Evolutionary conservation across 768 basidiomycete species (phyloP), one percentile per base, ranked within the genome.

Genomic region (Wakefieldia striispora): DNA sequence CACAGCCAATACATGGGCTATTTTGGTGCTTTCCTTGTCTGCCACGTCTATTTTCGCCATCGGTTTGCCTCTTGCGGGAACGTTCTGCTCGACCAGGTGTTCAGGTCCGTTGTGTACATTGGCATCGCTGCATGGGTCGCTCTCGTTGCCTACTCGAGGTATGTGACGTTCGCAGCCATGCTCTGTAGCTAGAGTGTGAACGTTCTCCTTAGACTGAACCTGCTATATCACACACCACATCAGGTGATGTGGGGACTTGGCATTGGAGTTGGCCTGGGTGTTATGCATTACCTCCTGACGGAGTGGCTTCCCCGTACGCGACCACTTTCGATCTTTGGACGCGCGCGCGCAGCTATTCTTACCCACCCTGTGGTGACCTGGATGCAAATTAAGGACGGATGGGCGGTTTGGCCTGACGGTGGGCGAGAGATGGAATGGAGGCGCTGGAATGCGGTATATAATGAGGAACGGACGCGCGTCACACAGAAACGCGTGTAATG

Each of bases 1-100:
- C 91, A 93, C 61, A 89, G 88, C 66, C 91, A 93, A 67, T 91
- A 85, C 64, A 91, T 93, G 91, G 91, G 82, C 14, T 93, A 88
- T 68, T 92, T 93, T 55, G 75, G 84, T 6, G 74, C 88, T 0
- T 93, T 92, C 66, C 65, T 92, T 38, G 61, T 83, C 37, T 81
- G 85, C 60, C 91, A 93, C 68, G 61, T 92, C 42, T 78, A 77
- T 54, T 83, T 82, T 54, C 80, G 81, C 31, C 88, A 91, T 58
- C 75, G 76, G 3, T 89, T 88, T 55, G 48, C 72, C 2, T 67
- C 80, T 3, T 81, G 78, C 2, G 85, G 86, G 7, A 74, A 47
- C 23, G 44, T 50, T 10, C 16, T 78, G 11, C 51, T 89, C 8
- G 86, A 91, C 61, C 54, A 51, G n/a, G 58, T 76, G 2, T 81